Conservation (phyloP, 2,329 filamentous ascomycete species). For the Periconia digitata region DNA sequence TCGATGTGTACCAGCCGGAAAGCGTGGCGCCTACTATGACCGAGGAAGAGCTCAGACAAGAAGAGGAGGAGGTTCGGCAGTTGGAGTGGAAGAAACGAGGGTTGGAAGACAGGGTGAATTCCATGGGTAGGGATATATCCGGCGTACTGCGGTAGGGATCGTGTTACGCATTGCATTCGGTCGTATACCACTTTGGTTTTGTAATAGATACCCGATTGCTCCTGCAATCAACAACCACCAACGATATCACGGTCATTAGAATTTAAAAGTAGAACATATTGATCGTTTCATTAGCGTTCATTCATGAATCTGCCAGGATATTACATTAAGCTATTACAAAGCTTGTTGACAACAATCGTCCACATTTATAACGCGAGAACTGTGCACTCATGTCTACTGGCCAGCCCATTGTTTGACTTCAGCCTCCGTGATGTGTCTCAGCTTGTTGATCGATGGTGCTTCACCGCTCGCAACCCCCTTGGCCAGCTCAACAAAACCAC, state of each 20-base stretch:
- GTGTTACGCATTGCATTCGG: not conserved
- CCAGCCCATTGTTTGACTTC: conserved; percentile 40
- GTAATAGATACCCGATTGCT: conserved; percentile 2
- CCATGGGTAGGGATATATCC: conserved; percentile 69
- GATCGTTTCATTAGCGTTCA: too few relatives aligned
- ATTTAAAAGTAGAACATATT: too few relatives aligned
- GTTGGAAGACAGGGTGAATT: conserved; percentile 65
- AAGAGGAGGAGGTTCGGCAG: conserved; percentile 69
- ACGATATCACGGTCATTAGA: too few relatives aligned
- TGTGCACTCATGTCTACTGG: conserved; percentile 22
- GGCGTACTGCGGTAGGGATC: conserved; percentile 53
- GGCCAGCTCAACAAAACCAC: conserved; percentile 69
- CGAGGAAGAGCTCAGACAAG: conserved; percentile 67
- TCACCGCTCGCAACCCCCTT: conserved; percentile 75
- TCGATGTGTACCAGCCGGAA: conserved; percentile 44
- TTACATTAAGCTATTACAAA: too few relatives aligned
- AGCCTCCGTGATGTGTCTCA: conserved; percentile 69
- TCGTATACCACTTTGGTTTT: not conserved
- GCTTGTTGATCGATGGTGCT: conserved; percentile 70
- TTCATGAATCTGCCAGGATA: too few relatives aligned
- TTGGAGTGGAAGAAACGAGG: conserved; percentile 64
- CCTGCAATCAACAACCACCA: not conserved
- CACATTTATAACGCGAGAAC: not conserved
- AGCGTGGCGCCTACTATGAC: conserved; percentile 56
- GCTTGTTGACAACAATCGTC: too few relatives aligned